Base-by-base conservation (phyloP, 2,329 filamentous ascomycete genomes). In the Talaromyces sp. region DNA sequence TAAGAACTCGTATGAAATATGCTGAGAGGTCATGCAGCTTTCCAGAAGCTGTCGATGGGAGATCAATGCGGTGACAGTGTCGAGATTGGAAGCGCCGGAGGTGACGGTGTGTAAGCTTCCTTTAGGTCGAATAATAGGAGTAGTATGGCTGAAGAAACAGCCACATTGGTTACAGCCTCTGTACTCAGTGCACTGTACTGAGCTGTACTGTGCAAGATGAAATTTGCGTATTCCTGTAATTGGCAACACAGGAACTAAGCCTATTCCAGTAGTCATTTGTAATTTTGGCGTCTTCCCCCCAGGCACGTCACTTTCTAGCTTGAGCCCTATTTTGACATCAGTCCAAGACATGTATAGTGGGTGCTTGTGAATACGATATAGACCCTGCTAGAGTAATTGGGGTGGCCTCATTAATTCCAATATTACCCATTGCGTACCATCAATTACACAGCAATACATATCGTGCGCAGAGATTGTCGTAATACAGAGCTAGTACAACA, bases 401-500 rank as follows among this genome's bases (percentile, higher is more conserved):
- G 2, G 33, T n/a, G 1, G n/a, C 24, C 16, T 11, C 7, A 9
- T 10, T 31, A 19, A 35, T n/a, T 13, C 8, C 11, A n/a, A 54
- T 6, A 35, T 19, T 33, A 54, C 27, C 9, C 27, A 13, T 8
- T n/a, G 27, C n/a, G 1, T 31, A 27, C 47, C 47, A 31, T 50
- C 13, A 35, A 7, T 35, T 35, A 35, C 50, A 35, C 11, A 7
- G 33, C 4, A 22, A 56, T 56, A 37, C 33, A 14, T 10, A 22
- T 22, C 1, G 22, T 56, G 52, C 3, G 22, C 0, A 4, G 31
- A 16, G 3, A 56, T 56, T 37, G 37, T n/a, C 14, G n/a, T 11
- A 6, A 39, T 37, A 56, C 52, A 24, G 33, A 39, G n/a, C 52
- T 56, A 37, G 35, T 64, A 64, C 24, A 8, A 14, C 50, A 64